A percentile compares a stretch with the other conserved stretches of the same genome.
phyloP scores from a whole-genome alignment of 1,139 yeast species.

The Ogataea hybrid region DNA sequence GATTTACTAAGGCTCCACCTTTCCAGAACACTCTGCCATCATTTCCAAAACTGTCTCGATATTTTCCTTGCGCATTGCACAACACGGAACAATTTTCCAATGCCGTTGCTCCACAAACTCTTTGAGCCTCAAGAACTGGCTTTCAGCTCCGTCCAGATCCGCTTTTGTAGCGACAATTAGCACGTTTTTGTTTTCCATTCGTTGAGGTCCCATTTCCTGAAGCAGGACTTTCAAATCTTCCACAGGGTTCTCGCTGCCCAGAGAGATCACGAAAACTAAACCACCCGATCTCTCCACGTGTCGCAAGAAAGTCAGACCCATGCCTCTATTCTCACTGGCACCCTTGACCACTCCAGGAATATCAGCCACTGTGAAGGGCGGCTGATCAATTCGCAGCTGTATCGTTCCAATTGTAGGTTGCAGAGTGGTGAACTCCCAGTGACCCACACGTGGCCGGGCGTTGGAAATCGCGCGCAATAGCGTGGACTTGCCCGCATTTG shows the following conservation, averaged over 20 bases:
- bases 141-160: slow-evolving; percentile 57
- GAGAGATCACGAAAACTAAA: slow-evolving; percentile 78
- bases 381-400: slow-evolving; percentile 58
- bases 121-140: slow-evolving; percentile 43
- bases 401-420: slow-evolving; percentile 93
- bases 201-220: slow-evolving; percentile 64
- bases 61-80: slow-evolving; percentile 74
- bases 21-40: slow-evolving; percentile 67
- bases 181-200: slow-evolving; percentile 58
- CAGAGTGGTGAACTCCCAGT: slow-evolving; percentile 95
- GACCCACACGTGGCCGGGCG: slow-evolving; percentile 90
- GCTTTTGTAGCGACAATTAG: slow-evolving; percentile 91
- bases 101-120: slow-evolving; percentile 39
- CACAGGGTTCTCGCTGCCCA: slow-evolving; percentile 64
- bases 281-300: slow-evolving; percentile 93
- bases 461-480: slow-evolving; percentile 82
- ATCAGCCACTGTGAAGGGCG: slow-evolving; percentile 91
- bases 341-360: slow-evolving; percentile 94
- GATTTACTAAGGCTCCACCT: slow-evolving; percentile 13
- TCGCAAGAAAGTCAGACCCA: slow-evolving; percentile 89
- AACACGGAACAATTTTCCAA: slow-evolving; percentile 82
- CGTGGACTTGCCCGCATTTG: slow-evolving; percentile 96
- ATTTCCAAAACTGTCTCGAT: slow-evolving; percentile 63
- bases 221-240: slow-evolving; percentile 60
- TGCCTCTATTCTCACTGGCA: slow-evolving; percentile 80